Conservation (phyloP, 1,284 basidiomycete genomes). For the Boletus calvinii region DNA sequence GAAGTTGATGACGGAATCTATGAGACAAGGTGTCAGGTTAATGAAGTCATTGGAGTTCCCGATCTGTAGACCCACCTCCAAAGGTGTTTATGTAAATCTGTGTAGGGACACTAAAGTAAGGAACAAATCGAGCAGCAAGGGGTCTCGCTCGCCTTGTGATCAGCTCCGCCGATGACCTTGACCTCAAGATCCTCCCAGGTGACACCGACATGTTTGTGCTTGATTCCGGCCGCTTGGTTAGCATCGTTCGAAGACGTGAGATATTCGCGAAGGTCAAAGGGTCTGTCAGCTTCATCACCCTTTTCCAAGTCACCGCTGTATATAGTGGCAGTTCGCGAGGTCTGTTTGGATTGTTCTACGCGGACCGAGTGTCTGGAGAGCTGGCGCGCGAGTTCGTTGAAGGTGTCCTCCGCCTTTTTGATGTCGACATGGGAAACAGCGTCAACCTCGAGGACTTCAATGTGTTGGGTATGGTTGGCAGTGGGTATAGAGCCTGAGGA, state of each 20-base stretch:
- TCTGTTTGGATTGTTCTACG: conserved; percentile 23
- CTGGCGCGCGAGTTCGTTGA: conserved; percentile 49
- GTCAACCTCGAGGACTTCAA: conserved; percentile 26
- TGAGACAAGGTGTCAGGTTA: conserved; percentile 18
- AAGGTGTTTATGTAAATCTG: conserved; percentile 70
- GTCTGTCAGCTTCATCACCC: conserved; percentile 34
- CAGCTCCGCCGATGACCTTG: conserved; percentile 61
- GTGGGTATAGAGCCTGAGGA: not conserved
- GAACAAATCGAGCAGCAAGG: not conserved
- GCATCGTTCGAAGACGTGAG: conserved; percentile 68
- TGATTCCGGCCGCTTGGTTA: conserved; percentile 70
- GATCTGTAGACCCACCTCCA: conserved; percentile 42
- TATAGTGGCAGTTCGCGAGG: conserved; percentile 24
- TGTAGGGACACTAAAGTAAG: not conserved
- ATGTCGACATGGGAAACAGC: conserved; percentile 40
- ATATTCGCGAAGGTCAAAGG: conserved; percentile 76
- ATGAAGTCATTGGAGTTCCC: conserved; percentile 1
- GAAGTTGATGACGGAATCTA: conserved; percentile 62
- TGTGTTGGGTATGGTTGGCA: conserved; percentile 11
- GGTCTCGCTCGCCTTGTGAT: conserved; percentile 49
- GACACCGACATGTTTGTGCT: conserved; percentile 82
- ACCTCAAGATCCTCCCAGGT: conserved; percentile 78
- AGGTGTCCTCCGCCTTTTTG: conserved; percentile 48
- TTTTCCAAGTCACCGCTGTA: conserved; percentile 48
- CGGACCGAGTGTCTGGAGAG: conserved; percentile 30